Percentiles rank a stretch among this genome's conserved stretches.
Conservation (phyloP, 495 filamentous ascomycete genomes). For the Thozetella sp. region DNA sequence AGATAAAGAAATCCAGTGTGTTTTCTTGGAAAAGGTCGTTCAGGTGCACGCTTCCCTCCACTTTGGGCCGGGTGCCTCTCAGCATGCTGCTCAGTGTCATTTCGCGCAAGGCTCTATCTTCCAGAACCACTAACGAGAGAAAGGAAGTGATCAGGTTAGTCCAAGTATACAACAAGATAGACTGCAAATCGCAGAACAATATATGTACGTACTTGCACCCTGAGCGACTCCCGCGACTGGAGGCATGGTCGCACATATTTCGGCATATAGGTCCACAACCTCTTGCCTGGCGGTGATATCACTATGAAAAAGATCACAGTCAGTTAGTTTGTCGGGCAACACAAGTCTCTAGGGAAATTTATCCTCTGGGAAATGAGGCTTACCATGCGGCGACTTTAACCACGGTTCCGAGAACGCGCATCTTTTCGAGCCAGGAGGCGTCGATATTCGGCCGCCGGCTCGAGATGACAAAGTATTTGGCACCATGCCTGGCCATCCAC, state of each 20-base stretch:
- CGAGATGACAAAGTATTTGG: conserved; percentile 47
- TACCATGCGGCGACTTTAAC: too few relatives aligned
- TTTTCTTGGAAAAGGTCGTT: background rate
- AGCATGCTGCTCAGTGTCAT: background rate
- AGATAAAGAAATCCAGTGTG: background rate
- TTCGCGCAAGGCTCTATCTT: background rate
- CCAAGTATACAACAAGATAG: too few relatives aligned
- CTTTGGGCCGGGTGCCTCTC: background rate
- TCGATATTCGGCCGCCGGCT: conserved; percentile 56
- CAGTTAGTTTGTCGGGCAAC: too few relatives aligned
- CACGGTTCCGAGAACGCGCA: conserved; percentile 53
- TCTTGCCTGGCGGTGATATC: background rate
- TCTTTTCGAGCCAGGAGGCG: conserved; percentile 34
- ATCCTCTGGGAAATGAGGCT: too few relatives aligned
- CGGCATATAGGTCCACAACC: background rate
- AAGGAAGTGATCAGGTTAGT: too few relatives aligned
- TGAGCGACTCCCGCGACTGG: background rate
- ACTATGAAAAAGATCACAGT: too few relatives aligned
- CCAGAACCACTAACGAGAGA: too few relatives aligned
- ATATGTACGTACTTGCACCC: too few relatives aligned
- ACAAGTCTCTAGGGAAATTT: too few relatives aligned
- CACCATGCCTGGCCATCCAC: conserved; percentile 57
- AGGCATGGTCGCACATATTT: background rate
- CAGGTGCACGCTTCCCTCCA: background rate
- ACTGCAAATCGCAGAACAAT: too few relatives aligned